Conservation (phyloP, 2,329 filamentous ascomycete species). For the Aspergillus uvarum region DNA sequence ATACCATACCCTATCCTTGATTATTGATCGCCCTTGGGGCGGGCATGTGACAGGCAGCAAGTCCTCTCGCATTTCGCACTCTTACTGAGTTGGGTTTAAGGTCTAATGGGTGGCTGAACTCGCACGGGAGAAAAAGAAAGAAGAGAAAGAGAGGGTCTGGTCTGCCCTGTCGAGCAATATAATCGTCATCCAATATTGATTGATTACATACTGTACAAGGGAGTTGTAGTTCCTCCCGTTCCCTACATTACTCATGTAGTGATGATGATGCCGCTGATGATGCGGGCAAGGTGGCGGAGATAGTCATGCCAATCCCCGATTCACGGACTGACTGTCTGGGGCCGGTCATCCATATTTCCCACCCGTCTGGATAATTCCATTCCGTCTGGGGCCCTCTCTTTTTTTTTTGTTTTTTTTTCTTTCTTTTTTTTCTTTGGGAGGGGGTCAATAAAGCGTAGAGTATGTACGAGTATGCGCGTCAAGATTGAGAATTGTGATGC, state of each 20-base stretch:
- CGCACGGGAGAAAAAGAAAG: conserved; percentile 1
- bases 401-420: too few relatives aligned
- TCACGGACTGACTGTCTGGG: neutral
- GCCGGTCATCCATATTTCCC: neutral
- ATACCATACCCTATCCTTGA: neutral
- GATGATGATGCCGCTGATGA: too few relatives aligned
- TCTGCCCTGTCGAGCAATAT: conserved; percentile 1
- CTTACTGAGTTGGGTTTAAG: conserved; percentile 11
- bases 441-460: too few relatives aligned
- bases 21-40: conserved; percentile 5
- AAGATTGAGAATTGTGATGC: neutral
- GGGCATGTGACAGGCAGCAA: conserved; percentile 12
- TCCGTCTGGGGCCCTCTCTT: neutral
- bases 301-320: neutral
- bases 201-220: neutral
- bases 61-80: conserved; percentile 6
- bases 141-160: too few relatives aligned
- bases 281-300: neutral
- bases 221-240: neutral
- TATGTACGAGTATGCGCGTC: too few relatives aligned
- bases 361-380: neutral
- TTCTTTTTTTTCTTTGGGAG: too few relatives aligned
- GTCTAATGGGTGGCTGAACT: conserved; percentile 5
- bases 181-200: conserved; percentile 6
- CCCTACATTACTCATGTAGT: neutral